Base-by-base conservation (phyloP, 257 asterid genomes). In the Asclepias syriaca region DNA sequence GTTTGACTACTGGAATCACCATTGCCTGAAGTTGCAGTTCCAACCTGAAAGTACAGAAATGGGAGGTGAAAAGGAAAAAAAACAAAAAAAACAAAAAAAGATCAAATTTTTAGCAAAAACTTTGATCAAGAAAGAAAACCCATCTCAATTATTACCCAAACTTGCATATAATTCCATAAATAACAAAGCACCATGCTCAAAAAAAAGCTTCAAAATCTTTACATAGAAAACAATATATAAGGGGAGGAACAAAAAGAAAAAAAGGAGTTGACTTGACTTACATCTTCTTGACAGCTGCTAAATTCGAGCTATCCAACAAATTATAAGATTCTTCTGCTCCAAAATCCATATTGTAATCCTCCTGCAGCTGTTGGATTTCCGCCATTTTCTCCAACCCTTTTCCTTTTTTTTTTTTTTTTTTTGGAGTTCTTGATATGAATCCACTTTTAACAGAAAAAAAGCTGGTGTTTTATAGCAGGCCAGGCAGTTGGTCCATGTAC, bases 1-100 rank as follows among this genome's bases (percentile, higher is more conserved):
- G 69, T 6, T 69, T 58, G 59, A 77, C 46, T 37, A 64, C 40
- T 18, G 50, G 77, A 8, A 80, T 82, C 79, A 73, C 80, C 85
- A 72, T 69, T 51, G 72, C 73, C 72, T 82, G 34, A n/a, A 70
- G 66, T 43, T 32, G 65, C 19, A 32, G 53, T 53, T 55, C 61
- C 66, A 55, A 18, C 13, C 74, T 70, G 68, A 37, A 32, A 63
- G 10, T 48, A 34, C 27, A 63, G 48, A 63, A 37, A 64, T 64
- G 50, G 48, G 29, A 32, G 18, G 37, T n/a, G 8, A 16, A 64
- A 19, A 34, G 0, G 27, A 24, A 24, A 34, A 4, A 34, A 34
- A 34, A 34, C 39, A 34, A 34, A 34, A 3, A 6, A 37, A 4
- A 12, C 19, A 37, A 64, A 0, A 18, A 7, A 34, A 6, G 45